Percentiles rank a stretch among this genome's conserved stretches.
Evolutionary conservation across 176 grass and related monocot genomes (phyloP).

Genomic region (Aechmea fasciata): DNA sequence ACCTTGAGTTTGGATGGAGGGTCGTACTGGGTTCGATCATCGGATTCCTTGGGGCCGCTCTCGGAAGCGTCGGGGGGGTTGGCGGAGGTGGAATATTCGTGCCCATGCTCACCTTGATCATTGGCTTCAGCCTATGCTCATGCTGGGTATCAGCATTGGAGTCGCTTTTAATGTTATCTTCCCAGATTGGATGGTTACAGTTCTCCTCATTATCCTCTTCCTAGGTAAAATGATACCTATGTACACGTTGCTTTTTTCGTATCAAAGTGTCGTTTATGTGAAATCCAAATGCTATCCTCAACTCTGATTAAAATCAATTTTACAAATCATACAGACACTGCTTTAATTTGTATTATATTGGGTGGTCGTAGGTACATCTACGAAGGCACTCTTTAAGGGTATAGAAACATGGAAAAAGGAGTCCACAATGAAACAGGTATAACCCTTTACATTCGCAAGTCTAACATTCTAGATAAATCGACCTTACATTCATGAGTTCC

Average conservation of each 20-base stretch:
- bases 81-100: slow-evolving; percentile 14
- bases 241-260: neutral
- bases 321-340: too few species aligned
- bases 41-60: slow-evolving; percentile 9
- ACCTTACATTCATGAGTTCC: neutral
- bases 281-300: too few species aligned
- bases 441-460: neutral
- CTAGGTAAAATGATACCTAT: neutral
- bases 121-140: slow-evolving; percentile 19
- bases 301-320: too few species aligned
- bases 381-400: slow-evolving; percentile 16
- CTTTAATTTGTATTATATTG: too few species aligned
- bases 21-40: slow-evolving; percentile 13
- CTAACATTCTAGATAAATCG: too few species aligned
- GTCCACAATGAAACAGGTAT: slow-evolving; percentile 5
- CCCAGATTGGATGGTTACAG: slow-evolving; percentile 17
- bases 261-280: neutral
- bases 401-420: slow-evolving; percentile 20
- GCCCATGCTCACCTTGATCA: slow-evolving; percentile 15
- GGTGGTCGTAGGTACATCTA: slow-evolving; percentile 1
- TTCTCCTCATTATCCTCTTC: slow-evolving; percentile 14
- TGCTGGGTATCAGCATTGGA: slow-evolving; percentile 16
- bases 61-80: slow-evolving; percentile 5
- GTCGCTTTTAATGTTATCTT: slow-evolving; percentile 15
- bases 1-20: slow-evolving; percentile 15